These are phyloP conservation scores for Fusarium palustre DNA, from an alignment of 2,329 filamentous ascomycete genomes.

Conservation along the genomic window DNA sequence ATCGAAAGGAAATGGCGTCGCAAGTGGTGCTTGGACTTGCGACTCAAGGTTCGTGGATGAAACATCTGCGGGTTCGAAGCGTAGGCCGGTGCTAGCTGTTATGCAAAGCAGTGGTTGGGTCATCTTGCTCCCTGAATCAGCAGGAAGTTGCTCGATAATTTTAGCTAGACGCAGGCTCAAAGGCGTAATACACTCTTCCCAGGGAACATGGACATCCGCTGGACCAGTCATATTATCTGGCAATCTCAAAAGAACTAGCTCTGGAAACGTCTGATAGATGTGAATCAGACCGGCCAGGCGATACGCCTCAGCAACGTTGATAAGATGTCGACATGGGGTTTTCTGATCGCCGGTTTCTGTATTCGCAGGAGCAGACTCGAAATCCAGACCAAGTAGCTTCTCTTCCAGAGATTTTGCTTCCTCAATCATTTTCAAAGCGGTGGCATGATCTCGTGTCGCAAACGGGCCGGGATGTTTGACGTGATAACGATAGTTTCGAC, in stretches of 20 bases:
- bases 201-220: slow-evolving; percentile 35
- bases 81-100: slow-evolving; percentile 50
- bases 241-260: slow-evolving; percentile 48
- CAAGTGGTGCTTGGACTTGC: not conserved
- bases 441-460: slow-evolving; percentile 28
- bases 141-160: slow-evolving; percentile 49
- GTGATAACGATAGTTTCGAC: slow-evolving; percentile 51
- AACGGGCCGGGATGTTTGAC: slow-evolving; percentile 34
- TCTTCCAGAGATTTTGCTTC: slow-evolving; percentile 51
- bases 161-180: slow-evolving; percentile 47
- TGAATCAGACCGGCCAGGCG: slow-evolving; percentile 53
- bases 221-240: slow-evolving; percentile 30
- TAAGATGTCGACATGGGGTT: slow-evolving; percentile 48
- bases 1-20: not conserved
- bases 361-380: slow-evolving; percentile 21
- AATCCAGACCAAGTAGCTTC: slow-evolving; percentile 49
- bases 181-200: slow-evolving; percentile 51
- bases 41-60: not conserved
- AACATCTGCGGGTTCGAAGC: slow-evolving; percentile 17
- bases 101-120: slow-evolving; percentile 53
- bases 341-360: slow-evolving; percentile 48
- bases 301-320: slow-evolving; percentile 54
- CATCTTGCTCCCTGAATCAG: slow-evolving; percentile 51
- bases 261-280: slow-evolving; percentile 55
- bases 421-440: slow-evolving; percentile 45